Conservation (phyloP, 2,329 filamentous ascomycete species). For the Cadophora malorum region DNA sequence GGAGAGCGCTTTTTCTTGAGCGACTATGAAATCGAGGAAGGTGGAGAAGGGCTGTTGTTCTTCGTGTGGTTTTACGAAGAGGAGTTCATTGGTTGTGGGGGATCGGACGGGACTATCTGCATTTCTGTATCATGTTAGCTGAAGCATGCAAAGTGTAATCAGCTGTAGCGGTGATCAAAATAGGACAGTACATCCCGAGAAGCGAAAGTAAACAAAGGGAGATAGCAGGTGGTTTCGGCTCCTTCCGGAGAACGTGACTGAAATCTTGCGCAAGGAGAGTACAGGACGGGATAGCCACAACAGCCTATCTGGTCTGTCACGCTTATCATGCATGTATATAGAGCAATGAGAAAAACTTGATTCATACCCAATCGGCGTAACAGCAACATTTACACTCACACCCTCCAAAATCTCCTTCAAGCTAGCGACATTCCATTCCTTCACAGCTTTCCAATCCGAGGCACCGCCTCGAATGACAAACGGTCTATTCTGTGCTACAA, state of each 20-base stretch:
- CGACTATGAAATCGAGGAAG: slow-evolving; percentile 67
- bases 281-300: too few species aligned
- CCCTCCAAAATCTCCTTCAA: slow-evolving; percentile 61
- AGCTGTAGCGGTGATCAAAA: background rate
- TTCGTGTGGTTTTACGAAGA: slow-evolving; percentile 78
- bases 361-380: slow-evolving; percentile 64
- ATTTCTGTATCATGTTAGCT: slow-evolving; percentile 44
- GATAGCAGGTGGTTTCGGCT: background rate
- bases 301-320: too few species aligned
- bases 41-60: slow-evolving; percentile 65
- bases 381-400: slow-evolving; percentile 73
- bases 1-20: slow-evolving; percentile 56
- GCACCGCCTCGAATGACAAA: slow-evolving; percentile 74
- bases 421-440: slow-evolving; percentile 67
- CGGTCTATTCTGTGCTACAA: slow-evolving; percentile 74
- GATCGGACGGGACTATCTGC: slow-evolving; percentile 59
- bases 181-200: background rate
- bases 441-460: slow-evolving; percentile 65
- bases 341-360: background rate
- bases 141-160: background rate
- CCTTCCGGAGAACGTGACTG: background rate
- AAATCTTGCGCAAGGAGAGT: background rate
- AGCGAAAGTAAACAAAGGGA: background rate
- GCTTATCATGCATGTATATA: too few species aligned
- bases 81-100: slow-evolving; percentile 44